Conservation (phyloP, 495 filamentous ascomycete genomes). For the Neurospora tetraspora region DNA sequence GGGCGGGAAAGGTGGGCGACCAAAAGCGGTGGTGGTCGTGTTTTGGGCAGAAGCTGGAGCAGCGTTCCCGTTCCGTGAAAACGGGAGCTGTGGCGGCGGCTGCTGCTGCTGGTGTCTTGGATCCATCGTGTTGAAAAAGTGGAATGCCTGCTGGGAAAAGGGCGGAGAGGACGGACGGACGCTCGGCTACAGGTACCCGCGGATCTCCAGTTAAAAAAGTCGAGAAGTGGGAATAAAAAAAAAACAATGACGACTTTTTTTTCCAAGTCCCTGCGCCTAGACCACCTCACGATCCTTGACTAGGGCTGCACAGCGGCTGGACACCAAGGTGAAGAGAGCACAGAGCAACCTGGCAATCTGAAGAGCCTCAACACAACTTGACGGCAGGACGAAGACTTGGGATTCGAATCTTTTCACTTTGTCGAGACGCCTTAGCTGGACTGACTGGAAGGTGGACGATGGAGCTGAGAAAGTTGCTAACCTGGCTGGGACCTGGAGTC, state of each 20-base stretch:
- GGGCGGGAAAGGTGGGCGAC: conserved; percentile 24
- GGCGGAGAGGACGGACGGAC: neutral
- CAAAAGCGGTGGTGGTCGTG: conserved; percentile 17
- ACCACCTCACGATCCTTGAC: neutral
- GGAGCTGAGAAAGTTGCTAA: neutral
- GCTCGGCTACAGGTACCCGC: neutral
- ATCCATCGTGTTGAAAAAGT: conserved; percentile 21
- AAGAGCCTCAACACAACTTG: neutral
- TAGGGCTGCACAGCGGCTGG: neutral
- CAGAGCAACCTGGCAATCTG: neutral
- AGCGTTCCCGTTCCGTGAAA: conserved; percentile 28
- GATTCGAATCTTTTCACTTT: neutral
- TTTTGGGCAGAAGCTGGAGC: conserved; percentile 5
- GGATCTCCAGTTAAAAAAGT: conserved; percentile 1
- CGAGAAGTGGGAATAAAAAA: neutral
- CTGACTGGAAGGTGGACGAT: neutral
- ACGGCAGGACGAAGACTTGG: neutral
- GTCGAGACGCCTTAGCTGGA: neutral
- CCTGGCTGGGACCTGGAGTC: neutral
- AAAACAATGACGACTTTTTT: conserved; percentile 14
- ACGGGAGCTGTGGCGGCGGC: conserved; percentile 28
- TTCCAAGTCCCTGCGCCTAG: neutral
- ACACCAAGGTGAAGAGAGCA: neutral
- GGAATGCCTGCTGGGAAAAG: neutral
- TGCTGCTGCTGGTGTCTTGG: conserved; percentile 24